phyloP scores from a whole-genome alignment of 768 basidiomycete species.

The Saitozyma podzolica region DNA sequence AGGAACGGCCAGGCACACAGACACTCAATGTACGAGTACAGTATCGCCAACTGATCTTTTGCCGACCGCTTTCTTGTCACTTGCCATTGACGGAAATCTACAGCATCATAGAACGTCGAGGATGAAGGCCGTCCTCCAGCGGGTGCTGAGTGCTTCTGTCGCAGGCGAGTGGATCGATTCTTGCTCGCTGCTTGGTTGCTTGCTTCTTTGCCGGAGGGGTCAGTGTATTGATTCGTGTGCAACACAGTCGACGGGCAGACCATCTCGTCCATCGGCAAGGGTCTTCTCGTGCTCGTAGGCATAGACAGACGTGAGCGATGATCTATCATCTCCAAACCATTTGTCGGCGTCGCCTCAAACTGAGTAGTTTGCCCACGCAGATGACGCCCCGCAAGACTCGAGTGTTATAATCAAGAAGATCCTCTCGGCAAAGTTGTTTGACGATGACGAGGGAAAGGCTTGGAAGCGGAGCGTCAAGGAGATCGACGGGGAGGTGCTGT shows the following conservation, averaged over 20 bases:
- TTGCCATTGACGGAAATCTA: too few relatives aligned
- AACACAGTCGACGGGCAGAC: constrained; percentile 70
- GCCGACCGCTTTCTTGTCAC: too few relatives aligned
- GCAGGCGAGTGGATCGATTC: constrained; percentile 59
- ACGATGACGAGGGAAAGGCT: constrained; percentile 50
- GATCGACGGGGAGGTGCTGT: constrained; percentile 83
- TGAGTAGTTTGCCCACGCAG: constrained; percentile 53
- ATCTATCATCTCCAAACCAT: background rate
- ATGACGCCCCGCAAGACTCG: constrained; percentile 77
- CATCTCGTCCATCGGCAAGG: constrained; percentile 78
- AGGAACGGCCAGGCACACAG: too few relatives aligned
- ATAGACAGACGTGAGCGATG: constrained; percentile 63
- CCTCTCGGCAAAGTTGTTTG: constrained; percentile 71
- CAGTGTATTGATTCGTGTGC: background rate
- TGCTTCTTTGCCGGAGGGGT: background rate
- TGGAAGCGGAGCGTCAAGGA: constrained; percentile 90
- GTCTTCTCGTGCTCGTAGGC: constrained; percentile 87
- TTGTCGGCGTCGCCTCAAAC: background rate
- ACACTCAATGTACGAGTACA: too few relatives aligned
- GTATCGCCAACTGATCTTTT: too few relatives aligned
- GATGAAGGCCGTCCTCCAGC: constrained; percentile 86
- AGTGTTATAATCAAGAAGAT: constrained; percentile 78
- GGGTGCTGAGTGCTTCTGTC: constrained; percentile 81
- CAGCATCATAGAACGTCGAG: background rate
- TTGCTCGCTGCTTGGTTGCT: background rate